Evolutionary conservation across 305 asterid genomes (phyloP).

Genomic region (Fraxinus xanthoxyloides): DNA sequence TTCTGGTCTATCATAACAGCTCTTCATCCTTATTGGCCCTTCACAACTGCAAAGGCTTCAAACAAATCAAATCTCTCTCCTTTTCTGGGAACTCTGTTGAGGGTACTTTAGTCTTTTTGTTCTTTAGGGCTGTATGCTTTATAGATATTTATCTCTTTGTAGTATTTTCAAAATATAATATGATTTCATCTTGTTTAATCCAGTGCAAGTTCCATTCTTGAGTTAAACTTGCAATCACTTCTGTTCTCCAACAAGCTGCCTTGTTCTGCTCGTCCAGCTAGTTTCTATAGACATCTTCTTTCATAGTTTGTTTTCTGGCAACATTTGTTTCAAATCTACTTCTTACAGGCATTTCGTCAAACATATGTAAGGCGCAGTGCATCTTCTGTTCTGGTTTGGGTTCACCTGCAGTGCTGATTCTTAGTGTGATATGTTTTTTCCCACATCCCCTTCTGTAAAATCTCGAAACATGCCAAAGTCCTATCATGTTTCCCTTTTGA

Average conservation of each 20-base stretch:
- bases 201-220: not conserved
- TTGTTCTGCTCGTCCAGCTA: not conserved
- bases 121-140: not conserved
- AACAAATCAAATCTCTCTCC: not conserved
- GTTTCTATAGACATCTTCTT: not conserved
- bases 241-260: not conserved
- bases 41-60: not conserved
- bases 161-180: not conserved
- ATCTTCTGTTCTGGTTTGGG: no score
- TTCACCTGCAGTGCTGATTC: no score
- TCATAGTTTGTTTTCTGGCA: no score
- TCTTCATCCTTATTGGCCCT: not conserved
- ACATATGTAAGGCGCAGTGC: no score
- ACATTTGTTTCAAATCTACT: no score
- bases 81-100: not conserved
- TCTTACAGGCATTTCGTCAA: no score
- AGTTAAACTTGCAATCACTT: not conserved
- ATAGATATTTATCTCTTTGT: not conserved
- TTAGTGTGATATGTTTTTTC: no score
- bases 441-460: no score
- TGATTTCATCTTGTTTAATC: not conserved
- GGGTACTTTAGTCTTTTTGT: not conserved
- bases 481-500: no score
- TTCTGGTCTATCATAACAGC: not conserved
- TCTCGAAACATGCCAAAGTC: no score